phyloP scores from a whole-genome alignment of 768 basidiomycete species.

The Candolleomyces eurysporus region DNA sequence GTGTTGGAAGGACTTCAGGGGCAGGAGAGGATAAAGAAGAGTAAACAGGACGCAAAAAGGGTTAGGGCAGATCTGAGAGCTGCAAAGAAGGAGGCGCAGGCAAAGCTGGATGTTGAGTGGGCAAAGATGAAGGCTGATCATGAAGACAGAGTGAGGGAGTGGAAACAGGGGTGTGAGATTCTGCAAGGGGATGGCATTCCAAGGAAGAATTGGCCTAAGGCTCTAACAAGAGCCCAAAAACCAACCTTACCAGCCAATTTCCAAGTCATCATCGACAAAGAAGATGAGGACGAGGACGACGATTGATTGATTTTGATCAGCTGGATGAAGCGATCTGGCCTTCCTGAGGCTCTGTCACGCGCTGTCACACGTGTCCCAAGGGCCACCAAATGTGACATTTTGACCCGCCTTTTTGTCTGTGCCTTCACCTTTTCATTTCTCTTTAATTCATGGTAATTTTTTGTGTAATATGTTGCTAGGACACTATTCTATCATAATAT shows the following conservation, averaged over 20 bases:
- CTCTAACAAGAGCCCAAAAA: constrained; percentile 14
- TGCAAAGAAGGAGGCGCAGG: constrained; percentile 13
- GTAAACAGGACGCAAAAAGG: constrained; percentile 8
- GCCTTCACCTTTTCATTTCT: no score
- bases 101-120: constrained; percentile 13
- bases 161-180: constrained; percentile 14
- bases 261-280: no score
- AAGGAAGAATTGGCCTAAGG: constrained; percentile 14
- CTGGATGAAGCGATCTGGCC: no score
- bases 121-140: constrained; percentile 14
- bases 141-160: constrained; percentile 6
- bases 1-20: constrained; percentile 5
- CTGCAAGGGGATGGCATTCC: constrained; percentile 8
- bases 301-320: no score
- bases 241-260: constrained; percentile 13
- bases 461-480: no score
- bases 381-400: no score
- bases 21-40: constrained; percentile 4
- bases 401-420: no score
- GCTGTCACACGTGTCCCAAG: no score
- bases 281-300: no score
- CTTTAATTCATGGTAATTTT: no score
- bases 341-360: no score
- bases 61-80: constrained; percentile 3
- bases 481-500: no score